These are phyloP conservation scores for Leishmania gerbilli DNA, from an alignment of 208 protist genomes.

Conservation along the genomic window DNA sequence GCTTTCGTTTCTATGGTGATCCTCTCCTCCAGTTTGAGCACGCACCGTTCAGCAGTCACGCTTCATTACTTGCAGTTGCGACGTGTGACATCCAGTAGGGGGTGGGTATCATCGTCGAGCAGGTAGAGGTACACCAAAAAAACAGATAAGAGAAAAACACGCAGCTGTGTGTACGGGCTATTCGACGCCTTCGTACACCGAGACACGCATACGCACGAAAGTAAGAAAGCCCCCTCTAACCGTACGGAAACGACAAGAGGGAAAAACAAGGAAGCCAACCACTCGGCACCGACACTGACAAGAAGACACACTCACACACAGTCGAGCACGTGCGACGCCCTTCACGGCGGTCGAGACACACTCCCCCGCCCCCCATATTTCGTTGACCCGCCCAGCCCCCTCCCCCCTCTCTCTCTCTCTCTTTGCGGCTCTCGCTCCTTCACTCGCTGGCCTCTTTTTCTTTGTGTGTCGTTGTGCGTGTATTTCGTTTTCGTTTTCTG, in stretches of 20 bases:
- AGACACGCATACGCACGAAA: background rate
- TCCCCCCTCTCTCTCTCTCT: background rate
- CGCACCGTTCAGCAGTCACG: background rate
- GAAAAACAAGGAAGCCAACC: background rate
- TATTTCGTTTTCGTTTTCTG: background rate
- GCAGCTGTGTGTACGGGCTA: background rate
- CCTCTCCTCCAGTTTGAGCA: background rate
- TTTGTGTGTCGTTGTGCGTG: background rate
- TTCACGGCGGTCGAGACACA: background rate
- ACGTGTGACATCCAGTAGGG: background rate
- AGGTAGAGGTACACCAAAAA: background rate
- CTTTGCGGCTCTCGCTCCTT: background rate
- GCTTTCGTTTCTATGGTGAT: background rate
- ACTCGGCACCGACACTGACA: background rate
- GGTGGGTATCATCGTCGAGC: background rate
- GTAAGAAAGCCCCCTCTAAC: too few relatives aligned
- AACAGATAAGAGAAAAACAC: background rate
- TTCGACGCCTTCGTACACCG: background rate
- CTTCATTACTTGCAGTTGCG: background rate
- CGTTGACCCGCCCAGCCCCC: background rate
- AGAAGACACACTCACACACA: background rate
- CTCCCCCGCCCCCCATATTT: background rate
- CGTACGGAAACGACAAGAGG: too few relatives aligned
- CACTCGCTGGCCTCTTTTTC: background rate
- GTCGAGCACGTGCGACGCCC: background rate